Base-by-base conservation (phyloP, 2,329 filamentous ascomycete species). In the Mycosphaerella sp. region DNA sequence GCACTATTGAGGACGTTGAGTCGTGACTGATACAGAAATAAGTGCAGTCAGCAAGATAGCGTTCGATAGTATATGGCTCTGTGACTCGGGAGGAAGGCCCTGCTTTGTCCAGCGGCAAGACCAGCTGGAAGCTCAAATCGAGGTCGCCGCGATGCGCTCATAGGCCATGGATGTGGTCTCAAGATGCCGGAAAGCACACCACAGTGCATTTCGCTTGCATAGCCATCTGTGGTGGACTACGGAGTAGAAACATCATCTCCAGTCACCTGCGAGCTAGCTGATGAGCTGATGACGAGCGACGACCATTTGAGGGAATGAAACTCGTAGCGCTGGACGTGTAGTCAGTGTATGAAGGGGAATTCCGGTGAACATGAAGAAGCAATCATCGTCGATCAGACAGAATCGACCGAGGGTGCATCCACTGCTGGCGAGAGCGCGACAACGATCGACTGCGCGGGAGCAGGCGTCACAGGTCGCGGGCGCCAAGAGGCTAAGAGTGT, bases 241-340 rank as follows among this genome's bases (percentile, higher is more conserved):
- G 28, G 28, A 6, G 28, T 30, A 10, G 10, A 4, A n/a, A 12
- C 10, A 2, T 12, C 30, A 49, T 49, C 45, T 42, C 45, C 45
- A 42, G 7, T 27, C 39, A 49, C 16, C 39, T 41, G 45, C 39
- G 12, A 16, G 12, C 12, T 0, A 42, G 45, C 45, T 13, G 35
- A 27, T 42, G 30, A 34, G 39, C 18, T 42, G 45, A 49, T 49
- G 45, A 49, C 17, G 21, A 25, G 30, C 27, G 35, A 9, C 34
- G 17, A 18, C 13, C 1, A 17, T 21, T 25, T 27, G n/a, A n/a
- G 17, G 14, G 9, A 12, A 12, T 2, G n/a, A n/a, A 28, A 27
- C 1, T 40, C 39, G 2, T 12, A 21, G 13, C 12, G 12, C 9
- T 9, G 14, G 9, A 18, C 36, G 9, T 39, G 17, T 39, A 14